These are phyloP conservation scores for Letharia columbiana DNA, from an alignment of 495 filamentous ascomycete species.

Conservation along the genomic window DNA sequence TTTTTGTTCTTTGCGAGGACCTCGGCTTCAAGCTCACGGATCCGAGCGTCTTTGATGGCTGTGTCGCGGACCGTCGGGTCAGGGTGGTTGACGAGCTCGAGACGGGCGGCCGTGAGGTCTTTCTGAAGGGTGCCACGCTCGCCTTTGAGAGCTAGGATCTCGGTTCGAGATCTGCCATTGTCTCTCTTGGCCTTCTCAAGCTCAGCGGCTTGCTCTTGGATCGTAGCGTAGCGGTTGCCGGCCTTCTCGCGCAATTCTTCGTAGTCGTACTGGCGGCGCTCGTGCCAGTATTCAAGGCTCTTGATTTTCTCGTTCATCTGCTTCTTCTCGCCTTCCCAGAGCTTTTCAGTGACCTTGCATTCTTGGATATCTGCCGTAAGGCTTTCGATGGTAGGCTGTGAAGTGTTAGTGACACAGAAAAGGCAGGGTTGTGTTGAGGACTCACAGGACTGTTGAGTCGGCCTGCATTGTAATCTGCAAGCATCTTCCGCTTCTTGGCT, in stretches of 20 bases:
- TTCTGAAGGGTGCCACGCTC: conserved; percentile 40
- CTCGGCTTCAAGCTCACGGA: conserved; percentile 36
- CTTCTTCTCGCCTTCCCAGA: conserved; percentile 7
- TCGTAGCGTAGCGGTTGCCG: conserved; percentile 11
- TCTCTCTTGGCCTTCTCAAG: conserved; percentile 28
- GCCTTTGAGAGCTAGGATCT: conserved; percentile 41
- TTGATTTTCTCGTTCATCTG: conserved; percentile 6
- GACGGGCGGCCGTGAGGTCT: conserved; percentile 42
- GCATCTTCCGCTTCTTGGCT: conserved; percentile 23
- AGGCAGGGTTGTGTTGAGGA: neutral
- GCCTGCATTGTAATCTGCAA: conserved; percentile 8
- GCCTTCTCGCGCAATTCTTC: conserved; percentile 30
- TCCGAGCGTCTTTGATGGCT: conserved; percentile 39
- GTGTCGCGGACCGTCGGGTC: conserved; percentile 44
- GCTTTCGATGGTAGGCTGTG: conserved; percentile 4
- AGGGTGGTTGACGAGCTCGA: conserved; percentile 38
- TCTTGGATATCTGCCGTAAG: conserved; percentile 8
- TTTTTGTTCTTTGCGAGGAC: conserved; percentile 39
- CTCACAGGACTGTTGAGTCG: conserved; percentile 9
- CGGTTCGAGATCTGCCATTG: conserved; percentile 35
- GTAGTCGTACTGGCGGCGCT: conserved; percentile 16
- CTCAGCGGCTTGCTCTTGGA: conserved; percentile 9
- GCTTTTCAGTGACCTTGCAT: conserved; percentile 5
- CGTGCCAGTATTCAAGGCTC: conserved; percentile 9
- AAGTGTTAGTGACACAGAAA: neutral